Evolutionary conservation across 1,284 basidiomycete species (phyloP).

Genomic region (Pascua sp.): DNA sequence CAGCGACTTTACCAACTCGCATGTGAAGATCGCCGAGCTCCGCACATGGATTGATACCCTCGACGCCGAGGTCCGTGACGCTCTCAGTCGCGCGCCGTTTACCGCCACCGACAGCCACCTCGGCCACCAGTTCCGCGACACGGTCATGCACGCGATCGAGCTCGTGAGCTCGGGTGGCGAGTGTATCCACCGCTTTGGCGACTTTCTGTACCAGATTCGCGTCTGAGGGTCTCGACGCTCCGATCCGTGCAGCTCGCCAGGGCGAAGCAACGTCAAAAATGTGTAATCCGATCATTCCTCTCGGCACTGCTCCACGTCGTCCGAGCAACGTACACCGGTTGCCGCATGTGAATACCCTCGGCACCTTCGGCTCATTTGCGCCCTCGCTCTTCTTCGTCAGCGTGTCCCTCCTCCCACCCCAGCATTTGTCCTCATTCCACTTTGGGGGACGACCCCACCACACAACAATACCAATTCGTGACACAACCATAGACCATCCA

Average conservation of each 20-base stretch:
- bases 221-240: too few species aligned
- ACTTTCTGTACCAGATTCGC: conserved; percentile 6
- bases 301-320: too few species aligned
- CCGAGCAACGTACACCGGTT: too few species aligned
- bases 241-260: background rate
- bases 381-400: too few species aligned
- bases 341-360: too few species aligned
- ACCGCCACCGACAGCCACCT: conserved; percentile 4
- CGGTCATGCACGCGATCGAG: conserved; percentile 9
- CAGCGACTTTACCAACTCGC: background rate
- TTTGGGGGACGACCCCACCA: too few species aligned
- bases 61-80: background rate
- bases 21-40: conserved; percentile 3
- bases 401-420: too few species aligned
- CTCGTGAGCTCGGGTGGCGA: conserved; percentile 10
- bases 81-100: conserved; percentile 5
- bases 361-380: too few species aligned
- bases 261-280: background rate
- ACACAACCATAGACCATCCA: too few species aligned
- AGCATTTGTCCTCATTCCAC: too few species aligned
- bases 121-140: conserved; percentile 7
- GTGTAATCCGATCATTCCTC: background rate
- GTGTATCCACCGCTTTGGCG: conserved; percentile 12
- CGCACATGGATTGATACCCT: background rate
- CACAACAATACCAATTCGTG: too few species aligned